Evolutionary conservation across 805 yeast genomes (phyloP), one percentile per base, ranked within the genome.

Genomic region (Schizosaccharomyces cryophilus): DNA sequence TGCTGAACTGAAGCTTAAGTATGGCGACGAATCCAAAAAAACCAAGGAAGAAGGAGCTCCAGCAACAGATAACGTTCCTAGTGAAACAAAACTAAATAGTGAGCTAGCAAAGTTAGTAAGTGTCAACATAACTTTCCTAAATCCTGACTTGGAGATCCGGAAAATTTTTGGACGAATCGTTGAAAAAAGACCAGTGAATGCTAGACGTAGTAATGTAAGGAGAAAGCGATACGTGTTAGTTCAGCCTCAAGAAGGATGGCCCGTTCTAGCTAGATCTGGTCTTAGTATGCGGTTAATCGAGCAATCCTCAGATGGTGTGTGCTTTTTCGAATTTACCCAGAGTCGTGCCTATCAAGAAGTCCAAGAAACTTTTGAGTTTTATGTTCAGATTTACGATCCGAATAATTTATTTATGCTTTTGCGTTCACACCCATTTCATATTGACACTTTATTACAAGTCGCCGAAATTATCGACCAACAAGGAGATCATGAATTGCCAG

Each of bases 391-490:
- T 63, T 79, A 81, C n/a, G 89, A 87, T 67, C 89, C 85, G 61
- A 90, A 87, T 63, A 76, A 83, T 0, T 70, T 87, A 61, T 77
- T 85, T 64, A 73, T 73, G 31, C 71, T 82, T 56, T 74, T 60
- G 64, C 85, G 24, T 80, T 80, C 61, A 75, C 74, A 66, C 51
- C 54, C 94, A 1, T 87, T 87, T 67, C 89, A 85, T 66, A 79
- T 81, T 3, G 87, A 84, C 62, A 82, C 90, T 0, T 73, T 87
- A n/a, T 72, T 87, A 54, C 95, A 87, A 70, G 85, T 83, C 0
- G 83, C 94, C 0, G 78, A 81, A 68, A 83, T 85, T 26, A 70
- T 85, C 58, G 76, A 82, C 38, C 77, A 93, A 68, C 90, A 84
- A 66, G 94, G 95, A 42, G 85, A 84, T 65, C 73, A 69, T 60